These are phyloP conservation scores for Tuber brumale DNA, from an alignment of 495 filamentous ascomycete genomes.

Conservation along the genomic window DNA sequence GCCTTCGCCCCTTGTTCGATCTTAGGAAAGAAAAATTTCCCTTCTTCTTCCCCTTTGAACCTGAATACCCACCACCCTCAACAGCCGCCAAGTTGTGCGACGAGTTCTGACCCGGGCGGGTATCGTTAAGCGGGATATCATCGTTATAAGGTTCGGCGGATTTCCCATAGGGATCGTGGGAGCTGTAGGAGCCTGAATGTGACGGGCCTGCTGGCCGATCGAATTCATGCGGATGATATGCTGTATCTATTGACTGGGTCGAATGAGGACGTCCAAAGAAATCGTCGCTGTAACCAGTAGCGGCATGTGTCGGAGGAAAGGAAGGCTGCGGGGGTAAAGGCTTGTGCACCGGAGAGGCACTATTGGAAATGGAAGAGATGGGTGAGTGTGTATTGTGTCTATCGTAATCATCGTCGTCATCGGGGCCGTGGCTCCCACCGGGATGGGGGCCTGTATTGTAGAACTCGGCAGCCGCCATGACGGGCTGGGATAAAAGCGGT, in stretches of 20 bases:
- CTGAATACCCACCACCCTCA: not conserved
- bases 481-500: conserved; percentile 28
- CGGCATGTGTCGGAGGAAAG: conserved; percentile 32
- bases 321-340: conserved; percentile 33
- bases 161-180: conserved; percentile 42
- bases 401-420: conserved; percentile 42
- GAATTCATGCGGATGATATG: conserved; percentile 40
- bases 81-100: conserved; percentile 31
- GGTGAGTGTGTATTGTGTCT: conserved; percentile 22
- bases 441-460: conserved; percentile 55
- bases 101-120: conserved; percentile 1
- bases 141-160: conserved; percentile 48
- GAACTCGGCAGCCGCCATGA: conserved; percentile 79
- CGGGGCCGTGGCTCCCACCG: conserved; percentile 9
- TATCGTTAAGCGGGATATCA: conserved; percentile 49
- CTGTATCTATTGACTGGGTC: conserved; percentile 35
- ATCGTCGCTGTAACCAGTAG: conserved; percentile 41
- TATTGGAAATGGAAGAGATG: conserved; percentile 14
- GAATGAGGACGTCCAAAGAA: conserved; percentile 37
- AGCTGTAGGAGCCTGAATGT: conserved; percentile 43
- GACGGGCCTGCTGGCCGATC: conserved; percentile 21
- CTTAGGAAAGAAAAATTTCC: conserved; percentile 31
- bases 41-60: conserved; percentile 29
- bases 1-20: conserved; percentile 46
- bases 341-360: conserved; percentile 20